A percentile compares a stretch with the other conserved stretches of the same genome.
phyloP scores from a whole-genome alignment of 148 eudicot species.

The Rhododendron ovatum region DNA sequence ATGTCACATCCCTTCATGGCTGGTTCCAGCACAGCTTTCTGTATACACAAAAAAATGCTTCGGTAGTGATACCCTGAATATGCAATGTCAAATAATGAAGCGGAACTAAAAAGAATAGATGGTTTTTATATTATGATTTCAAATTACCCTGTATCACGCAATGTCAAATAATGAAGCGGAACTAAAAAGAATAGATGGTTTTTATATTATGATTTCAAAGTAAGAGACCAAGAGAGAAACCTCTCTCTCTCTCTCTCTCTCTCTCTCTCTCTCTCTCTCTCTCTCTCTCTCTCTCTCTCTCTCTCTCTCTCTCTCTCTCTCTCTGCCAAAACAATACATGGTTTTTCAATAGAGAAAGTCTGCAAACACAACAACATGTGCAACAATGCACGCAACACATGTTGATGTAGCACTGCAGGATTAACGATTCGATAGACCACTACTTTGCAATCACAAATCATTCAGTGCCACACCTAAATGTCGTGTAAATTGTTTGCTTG shows the following conservation, averaged over 20 bases:
- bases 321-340: not conserved
- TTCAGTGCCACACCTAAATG: not conserved
- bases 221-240: not conserved
- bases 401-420: not conserved
- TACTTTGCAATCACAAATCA: not conserved
- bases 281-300: not conserved
- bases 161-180: not conserved
- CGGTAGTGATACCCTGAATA: not conserved
- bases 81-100: not conserved
- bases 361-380: not conserved
- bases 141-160: not conserved
- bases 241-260: not conserved
- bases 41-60: not conserved
- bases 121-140: not conserved
- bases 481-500: not conserved
- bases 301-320: not conserved
- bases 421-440: not conserved
- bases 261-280: not conserved
- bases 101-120: not conserved
- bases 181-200: not conserved
- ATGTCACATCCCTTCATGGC: conserved; percentile 96
- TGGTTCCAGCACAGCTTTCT: conserved; percentile 98
- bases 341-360: not conserved
- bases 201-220: not conserved
- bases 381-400: no score